These are phyloP conservation scores for Oryza longistaminata DNA, from an alignment of 176 grass and related monocot species.

Conservation along the genomic window DNA sequence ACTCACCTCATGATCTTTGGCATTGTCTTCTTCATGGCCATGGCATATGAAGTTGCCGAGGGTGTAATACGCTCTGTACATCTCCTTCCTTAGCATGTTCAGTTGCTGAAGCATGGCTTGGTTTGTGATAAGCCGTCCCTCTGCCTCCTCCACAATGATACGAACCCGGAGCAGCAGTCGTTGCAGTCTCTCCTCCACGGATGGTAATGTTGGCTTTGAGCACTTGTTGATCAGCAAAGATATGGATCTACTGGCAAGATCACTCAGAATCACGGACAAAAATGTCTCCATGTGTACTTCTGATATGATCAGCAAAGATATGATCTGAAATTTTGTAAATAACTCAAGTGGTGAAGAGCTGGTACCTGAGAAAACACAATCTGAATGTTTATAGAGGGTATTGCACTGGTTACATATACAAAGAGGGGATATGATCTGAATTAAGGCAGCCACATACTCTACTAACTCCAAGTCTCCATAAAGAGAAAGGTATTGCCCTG, in stretches of 20 bases:
- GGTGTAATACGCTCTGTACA: not conserved
- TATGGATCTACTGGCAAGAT: slow-evolving; percentile 3
- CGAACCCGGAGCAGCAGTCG: not conserved
- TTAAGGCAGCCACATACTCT: not conserved
- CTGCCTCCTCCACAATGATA: slow-evolving; percentile 24
- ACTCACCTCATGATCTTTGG: no score
- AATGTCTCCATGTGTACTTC: not conserved
- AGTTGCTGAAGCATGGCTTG: not conserved
- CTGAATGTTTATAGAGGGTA: not conserved
- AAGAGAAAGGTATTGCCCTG: no score
- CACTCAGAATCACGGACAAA: not conserved
- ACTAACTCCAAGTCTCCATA: no score
- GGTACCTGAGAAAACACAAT: not conserved
- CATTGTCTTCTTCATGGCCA: no score
- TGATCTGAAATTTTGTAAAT: not conserved
- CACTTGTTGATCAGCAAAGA: not conserved
- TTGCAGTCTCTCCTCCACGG: not conserved
- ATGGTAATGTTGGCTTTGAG: not conserved
- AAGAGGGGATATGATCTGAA: no score
- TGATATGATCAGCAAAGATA: not conserved
- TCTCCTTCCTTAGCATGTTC: not conserved
- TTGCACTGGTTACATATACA: not conserved
- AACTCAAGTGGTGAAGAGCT: not conserved
- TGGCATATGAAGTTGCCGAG: no score
- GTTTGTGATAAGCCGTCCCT: slow-evolving; percentile 15